Conservation (phyloP, 169 alveolate genomes). For the Plasmodium vivax region DNA sequence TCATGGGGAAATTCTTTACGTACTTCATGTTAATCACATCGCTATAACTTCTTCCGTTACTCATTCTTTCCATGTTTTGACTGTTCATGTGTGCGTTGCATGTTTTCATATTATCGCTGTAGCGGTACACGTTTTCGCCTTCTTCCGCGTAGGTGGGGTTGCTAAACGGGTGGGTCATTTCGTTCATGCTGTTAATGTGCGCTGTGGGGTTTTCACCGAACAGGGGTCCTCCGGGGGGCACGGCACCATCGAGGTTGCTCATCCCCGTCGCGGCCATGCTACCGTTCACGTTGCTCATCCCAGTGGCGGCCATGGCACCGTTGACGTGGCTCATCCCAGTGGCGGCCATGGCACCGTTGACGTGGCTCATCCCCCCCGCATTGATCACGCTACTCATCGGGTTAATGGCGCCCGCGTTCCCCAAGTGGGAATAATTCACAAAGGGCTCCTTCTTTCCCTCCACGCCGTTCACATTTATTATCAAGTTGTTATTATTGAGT, state of each 20-base stretch:
- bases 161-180: neutral
- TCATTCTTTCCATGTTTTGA: neutral
- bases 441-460: neutral
- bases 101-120: neutral
- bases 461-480: neutral
- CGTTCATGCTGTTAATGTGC: neutral
- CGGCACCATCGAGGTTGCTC: neutral
- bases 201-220: neutral
- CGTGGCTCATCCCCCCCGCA: neutral
- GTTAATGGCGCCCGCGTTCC: neutral
- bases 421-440: neutral
- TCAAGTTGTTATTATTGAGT: neutral
- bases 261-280: neutral
- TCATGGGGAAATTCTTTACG: neutral
- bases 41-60: neutral
- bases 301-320: too few relatives aligned
- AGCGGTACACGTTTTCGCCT: neutral
- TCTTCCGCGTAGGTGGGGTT: neutral
- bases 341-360: neutral
- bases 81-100: neutral
- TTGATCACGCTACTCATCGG: neutral
- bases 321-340: neutral
- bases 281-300: neutral
- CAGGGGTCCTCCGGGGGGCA: neutral
- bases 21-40: neutral